These are phyloP conservation scores for Psidium guajava DNA, from an alignment of 345 rosid genomes.

Conservation along the genomic window DNA sequence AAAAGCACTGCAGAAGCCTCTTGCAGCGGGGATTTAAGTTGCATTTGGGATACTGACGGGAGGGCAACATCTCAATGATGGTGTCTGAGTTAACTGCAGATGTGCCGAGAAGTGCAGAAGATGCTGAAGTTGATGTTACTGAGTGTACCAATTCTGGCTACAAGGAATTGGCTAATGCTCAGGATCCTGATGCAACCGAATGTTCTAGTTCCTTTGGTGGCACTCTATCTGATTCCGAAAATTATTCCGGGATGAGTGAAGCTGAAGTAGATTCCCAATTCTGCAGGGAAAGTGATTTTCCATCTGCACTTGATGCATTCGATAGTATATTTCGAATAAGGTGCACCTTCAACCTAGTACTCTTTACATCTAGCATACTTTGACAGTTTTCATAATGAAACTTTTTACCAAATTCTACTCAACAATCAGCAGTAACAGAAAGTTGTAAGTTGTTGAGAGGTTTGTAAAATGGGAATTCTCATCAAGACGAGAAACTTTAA, in stretches of 20 bases:
- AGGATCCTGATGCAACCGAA: conserved; percentile 81
- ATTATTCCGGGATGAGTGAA: conserved; percentile 42
- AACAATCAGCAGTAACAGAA: background rate
- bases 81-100: conserved; percentile 9
- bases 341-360: conserved; percentile 19
- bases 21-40: conserved; percentile 13
- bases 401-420: background rate
- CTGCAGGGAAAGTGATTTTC: conserved; percentile 35
- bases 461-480: background rate
- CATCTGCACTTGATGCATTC: conserved; percentile 45
- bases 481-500: background rate
- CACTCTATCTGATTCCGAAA: conserved; percentile 41
- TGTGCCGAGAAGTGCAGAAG: conserved; percentile 20
- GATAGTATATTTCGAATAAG: conserved; percentile 42
- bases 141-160: conserved; percentile 16
- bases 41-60: conserved; percentile 11
- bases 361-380: background rate
- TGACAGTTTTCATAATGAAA: background rate
- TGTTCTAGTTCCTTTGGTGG: conserved; percentile 81
- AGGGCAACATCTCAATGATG: conserved; percentile 9
- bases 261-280: conserved; percentile 77
- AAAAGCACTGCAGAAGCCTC: conserved; percentile 7
- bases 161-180: conserved; percentile 10
- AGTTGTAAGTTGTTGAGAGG: background rate
- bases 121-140: conserved; percentile 48